Percentiles rank a stretch among this genome's conserved stretches.
phyloP scores from a whole-genome alignment of 495 filamentous ascomycete species.

The Aspergillus affinis region DNA sequence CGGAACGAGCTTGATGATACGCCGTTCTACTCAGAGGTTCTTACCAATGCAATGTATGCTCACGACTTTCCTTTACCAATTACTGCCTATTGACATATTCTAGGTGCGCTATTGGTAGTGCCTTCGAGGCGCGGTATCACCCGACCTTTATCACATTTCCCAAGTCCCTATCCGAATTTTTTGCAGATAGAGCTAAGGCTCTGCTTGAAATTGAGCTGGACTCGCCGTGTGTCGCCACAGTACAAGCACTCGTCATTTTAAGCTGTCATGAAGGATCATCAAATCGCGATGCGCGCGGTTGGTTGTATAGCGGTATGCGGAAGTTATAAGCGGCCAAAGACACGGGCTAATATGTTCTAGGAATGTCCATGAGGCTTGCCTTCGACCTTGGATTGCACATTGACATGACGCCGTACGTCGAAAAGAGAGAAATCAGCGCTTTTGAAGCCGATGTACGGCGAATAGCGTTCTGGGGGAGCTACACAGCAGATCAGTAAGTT shows the following conservation, averaged over 20 bases:
- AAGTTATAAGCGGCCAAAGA: background rate
- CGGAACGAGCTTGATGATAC: slow-evolving; percentile 44
- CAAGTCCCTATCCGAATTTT: slow-evolving; percentile 48
- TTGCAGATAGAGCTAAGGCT: slow-evolving; percentile 49
- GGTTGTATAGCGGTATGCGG: slow-evolving; percentile 47
- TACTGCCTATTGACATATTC: background rate
- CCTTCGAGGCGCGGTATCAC: slow-evolving; percentile 48
- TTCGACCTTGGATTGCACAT: slow-evolving; percentile 51
- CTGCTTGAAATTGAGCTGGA: slow-evolving; percentile 51
- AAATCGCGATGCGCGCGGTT: slow-evolving; percentile 50
- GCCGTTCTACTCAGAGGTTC: slow-evolving; percentile 49
- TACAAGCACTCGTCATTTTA: slow-evolving; percentile 49
- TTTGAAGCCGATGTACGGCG: slow-evolving; percentile 46
- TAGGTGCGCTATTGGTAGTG: slow-evolving; percentile 50
- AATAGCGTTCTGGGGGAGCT: slow-evolving; percentile 52
- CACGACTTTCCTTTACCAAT: background rate
- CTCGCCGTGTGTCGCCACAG: slow-evolving; percentile 49
- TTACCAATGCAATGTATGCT: slow-evolving; percentile 50
- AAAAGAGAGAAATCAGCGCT: slow-evolving; percentile 41
- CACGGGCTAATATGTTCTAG: slow-evolving; percentile 21
- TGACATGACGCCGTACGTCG: slow-evolving; percentile 48
- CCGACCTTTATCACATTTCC: slow-evolving; percentile 49
- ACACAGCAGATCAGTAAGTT: slow-evolving; percentile 50
- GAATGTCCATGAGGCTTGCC: slow-evolving; percentile 53
- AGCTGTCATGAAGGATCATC: slow-evolving; percentile 48